Evolutionary conservation across 768 basidiomycete genomes (phyloP).

Genomic region (Hericium erinaceus): DNA sequence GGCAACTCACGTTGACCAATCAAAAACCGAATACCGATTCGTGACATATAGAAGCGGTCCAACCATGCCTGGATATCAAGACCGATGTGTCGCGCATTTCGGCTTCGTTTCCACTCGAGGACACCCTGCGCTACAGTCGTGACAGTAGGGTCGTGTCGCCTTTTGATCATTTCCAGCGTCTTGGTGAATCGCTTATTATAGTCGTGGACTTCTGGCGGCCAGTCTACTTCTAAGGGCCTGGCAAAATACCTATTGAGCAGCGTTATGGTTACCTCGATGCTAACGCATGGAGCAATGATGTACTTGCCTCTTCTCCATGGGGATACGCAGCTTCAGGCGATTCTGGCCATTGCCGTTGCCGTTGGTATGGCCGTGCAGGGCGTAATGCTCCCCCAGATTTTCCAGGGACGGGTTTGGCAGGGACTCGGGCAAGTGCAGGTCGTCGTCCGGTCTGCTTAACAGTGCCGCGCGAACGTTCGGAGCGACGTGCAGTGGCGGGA

Average conservation of each 20-base stretch:
- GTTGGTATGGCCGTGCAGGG: slow-evolving; percentile 12
- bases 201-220: slow-evolving; percentile 90
- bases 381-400: slow-evolving; percentile 27
- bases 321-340: slow-evolving; percentile 62
- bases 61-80: slow-evolving; percentile 91
- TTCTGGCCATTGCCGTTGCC: slow-evolving; percentile 30
- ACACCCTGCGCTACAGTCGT: slow-evolving; percentile 96
- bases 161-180: slow-evolving; percentile 81
- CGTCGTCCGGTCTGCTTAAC: slow-evolving; percentile 37
- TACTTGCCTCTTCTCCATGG: slow-evolving; percentile 72
- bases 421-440: slow-evolving; percentile 54
- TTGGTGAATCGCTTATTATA: slow-evolving; percentile 91
- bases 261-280: not conserved
- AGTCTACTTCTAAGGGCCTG: slow-evolving; percentile 54
- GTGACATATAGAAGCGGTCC: slow-evolving; percentile 93
- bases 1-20: slow-evolving; percentile 76
- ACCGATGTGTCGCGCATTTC: slow-evolving; percentile 62
- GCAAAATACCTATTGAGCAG: slow-evolving; percentile 66
- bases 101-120: slow-evolving; percentile 85
- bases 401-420: slow-evolving; percentile 70
- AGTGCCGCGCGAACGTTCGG: slow-evolving; percentile 58
- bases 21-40: slow-evolving; percentile 92
- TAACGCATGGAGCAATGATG: slow-evolving; percentile 3
- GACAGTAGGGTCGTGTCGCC: slow-evolving; percentile 93
- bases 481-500: slow-evolving; percentile 70